Percentiles rank a stretch among this genome's conserved stretches.
Conservation (phyloP, 106 monocot species). For the Allium cepa region DNA sequence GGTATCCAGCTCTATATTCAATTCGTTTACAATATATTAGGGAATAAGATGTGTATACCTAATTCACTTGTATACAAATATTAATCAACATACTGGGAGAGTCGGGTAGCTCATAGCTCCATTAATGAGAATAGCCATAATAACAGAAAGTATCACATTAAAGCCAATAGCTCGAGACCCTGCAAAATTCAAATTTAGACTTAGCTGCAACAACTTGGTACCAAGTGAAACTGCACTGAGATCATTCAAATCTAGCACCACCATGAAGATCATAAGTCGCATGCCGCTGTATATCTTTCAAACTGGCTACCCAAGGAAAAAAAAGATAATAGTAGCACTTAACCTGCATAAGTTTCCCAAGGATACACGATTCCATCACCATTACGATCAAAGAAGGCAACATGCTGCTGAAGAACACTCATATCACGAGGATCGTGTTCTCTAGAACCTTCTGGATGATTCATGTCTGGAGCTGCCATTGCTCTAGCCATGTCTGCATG, state of each 20-base stretch:
- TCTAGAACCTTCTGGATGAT: slow-evolving; percentile 32
- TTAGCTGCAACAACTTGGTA: too few species aligned
- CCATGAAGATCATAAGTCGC: slow-evolving; percentile 21
- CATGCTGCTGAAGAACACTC: slow-evolving; percentile 48
- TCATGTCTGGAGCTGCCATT: slow-evolving; percentile 44
- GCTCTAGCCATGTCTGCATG: slow-evolving; percentile 25
- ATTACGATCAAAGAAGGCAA: slow-evolving; percentile 72
- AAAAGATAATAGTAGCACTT: neutral
- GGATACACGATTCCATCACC: slow-evolving; percentile 77
- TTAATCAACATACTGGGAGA: slow-evolving; percentile 39
- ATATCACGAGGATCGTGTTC: neutral
- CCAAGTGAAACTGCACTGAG: too few species aligned
- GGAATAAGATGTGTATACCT: too few species aligned
- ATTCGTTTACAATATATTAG: neutral
- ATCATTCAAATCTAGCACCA: neutral
- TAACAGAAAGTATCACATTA: slow-evolving; percentile 49
- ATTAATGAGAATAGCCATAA: slow-evolving; percentile 48
- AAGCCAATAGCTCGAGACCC: slow-evolving; percentile 68
- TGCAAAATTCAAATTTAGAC: slow-evolving; percentile 4
- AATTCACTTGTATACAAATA: neutral
- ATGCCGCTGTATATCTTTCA: too few species aligned
- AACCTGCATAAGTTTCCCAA: slow-evolving; percentile 75
- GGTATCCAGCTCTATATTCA: slow-evolving; percentile 43
- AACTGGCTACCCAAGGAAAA: neutral
- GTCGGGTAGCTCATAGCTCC: slow-evolving; percentile 51